Conservation (phyloP, 768 basidiomycete species). For the Suillus lakei region DNA sequence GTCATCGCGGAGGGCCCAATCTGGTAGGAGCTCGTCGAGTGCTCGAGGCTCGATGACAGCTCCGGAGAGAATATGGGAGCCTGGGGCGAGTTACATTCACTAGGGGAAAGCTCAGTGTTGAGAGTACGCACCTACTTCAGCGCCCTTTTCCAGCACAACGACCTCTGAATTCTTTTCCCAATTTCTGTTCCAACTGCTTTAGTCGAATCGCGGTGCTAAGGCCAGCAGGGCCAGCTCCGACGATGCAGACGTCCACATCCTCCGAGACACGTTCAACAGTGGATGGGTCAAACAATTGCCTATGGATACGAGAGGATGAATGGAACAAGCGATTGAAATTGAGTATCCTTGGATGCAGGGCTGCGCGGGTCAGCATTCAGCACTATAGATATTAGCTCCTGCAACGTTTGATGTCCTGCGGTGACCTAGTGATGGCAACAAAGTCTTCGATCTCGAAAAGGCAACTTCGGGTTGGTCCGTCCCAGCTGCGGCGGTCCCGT, state of each 20-base stretch:
- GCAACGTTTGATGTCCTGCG: not conserved
- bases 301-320: slow-evolving; percentile 25
- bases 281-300: slow-evolving; percentile 55
- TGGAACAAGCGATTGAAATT: slow-evolving; percentile 24
- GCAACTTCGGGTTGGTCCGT: not conserved
- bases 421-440: not conserved
- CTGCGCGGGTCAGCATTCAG: slow-evolving; percentile 5
- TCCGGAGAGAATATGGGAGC: slow-evolving; percentile 94
- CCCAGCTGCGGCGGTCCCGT: not conserved
- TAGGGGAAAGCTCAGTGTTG: not conserved
- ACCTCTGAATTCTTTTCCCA: slow-evolving; percentile 84
- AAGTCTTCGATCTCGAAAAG: not conserved
- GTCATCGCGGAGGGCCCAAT: slow-evolving; percentile 68
- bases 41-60: slow-evolving; percentile 94
- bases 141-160: slow-evolving; percentile 94
- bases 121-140: slow-evolving; percentile 77
- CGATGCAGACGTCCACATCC: slow-evolving; percentile 96
- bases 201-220: slow-evolving; percentile 94
- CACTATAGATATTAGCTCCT: slow-evolving; percentile 3
- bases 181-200: slow-evolving; percentile 88
- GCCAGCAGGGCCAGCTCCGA: slow-evolving; percentile 95
- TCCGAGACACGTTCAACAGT: slow-evolving; percentile 85
- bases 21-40: slow-evolving; percentile 87
- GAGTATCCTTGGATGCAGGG: not conserved
- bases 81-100: slow-evolving; percentile 42